These are phyloP conservation scores for Mycosphaerella arachidis DNA, from an alignment of 2,329 filamentous ascomycete species.

Conservation along the genomic window DNA sequence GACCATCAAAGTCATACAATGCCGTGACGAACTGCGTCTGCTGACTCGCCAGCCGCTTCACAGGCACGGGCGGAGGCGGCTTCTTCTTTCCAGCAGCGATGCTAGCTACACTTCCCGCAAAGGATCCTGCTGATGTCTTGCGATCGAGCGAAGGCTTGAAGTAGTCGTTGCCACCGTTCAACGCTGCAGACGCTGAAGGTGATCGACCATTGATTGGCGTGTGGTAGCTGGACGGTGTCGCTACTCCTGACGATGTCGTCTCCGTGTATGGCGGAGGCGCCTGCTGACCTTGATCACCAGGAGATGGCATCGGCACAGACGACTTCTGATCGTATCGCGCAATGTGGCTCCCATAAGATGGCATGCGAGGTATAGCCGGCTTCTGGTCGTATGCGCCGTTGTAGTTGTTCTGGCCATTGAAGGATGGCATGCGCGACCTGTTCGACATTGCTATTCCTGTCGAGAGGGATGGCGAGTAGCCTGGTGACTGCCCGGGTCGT, in stretches of 20 bases:
- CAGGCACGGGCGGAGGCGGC: slow-evolving; percentile 66
- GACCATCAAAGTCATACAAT: slow-evolving; percentile 68
- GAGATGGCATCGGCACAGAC: slow-evolving; percentile 11
- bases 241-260: slow-evolving; percentile 16
- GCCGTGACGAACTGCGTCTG: slow-evolving; percentile 52
- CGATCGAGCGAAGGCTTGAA: slow-evolving; percentile 20
- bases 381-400: slow-evolving; percentile 11
- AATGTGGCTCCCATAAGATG: slow-evolving; percentile 14
- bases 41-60: slow-evolving; percentile 51
- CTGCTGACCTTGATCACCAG: slow-evolving; percentile 6
- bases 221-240: slow-evolving; percentile 35
- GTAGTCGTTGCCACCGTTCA: slow-evolving; percentile 27
- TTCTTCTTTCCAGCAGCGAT: slow-evolving; percentile 60
- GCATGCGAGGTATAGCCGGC: slow-evolving; percentile 11
- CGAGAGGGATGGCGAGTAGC: slow-evolving; percentile 13
- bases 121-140: slow-evolving; percentile 26
- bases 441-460: slow-evolving; percentile 18
- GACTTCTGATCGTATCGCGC: slow-evolving; percentile 24
- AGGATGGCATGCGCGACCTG: slow-evolving; percentile 25
- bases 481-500: slow-evolving; percentile 23
- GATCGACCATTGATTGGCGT: slow-evolving; percentile 24
- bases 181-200: slow-evolving; percentile 16
- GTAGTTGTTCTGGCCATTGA: slow-evolving; percentile 5
- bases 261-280: slow-evolving; percentile 22
- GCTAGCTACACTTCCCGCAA: slow-evolving; percentile 30